These are phyloP conservation scores for Pilatotrama ljubarskyi DNA, from an alignment of 768 basidiomycete genomes.

Conservation along the genomic window DNA sequence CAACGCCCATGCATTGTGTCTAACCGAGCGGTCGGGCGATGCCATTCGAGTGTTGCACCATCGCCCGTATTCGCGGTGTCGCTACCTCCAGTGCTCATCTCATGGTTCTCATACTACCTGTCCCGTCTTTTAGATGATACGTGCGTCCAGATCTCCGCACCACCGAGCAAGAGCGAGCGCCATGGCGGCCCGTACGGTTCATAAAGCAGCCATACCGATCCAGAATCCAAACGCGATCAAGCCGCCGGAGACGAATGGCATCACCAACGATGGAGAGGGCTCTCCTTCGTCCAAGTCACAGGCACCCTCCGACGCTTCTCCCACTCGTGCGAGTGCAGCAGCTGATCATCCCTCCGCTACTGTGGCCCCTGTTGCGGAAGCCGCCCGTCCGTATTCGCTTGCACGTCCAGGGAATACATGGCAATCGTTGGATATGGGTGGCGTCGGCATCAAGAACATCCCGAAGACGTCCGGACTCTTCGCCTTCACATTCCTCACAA, in stretches of 20 bases:
- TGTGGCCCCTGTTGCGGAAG: constrained; percentile 69
- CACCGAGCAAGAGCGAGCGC: constrained; percentile 95
- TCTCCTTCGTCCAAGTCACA: constrained; percentile 22
- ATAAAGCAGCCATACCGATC: constrained; percentile 88
- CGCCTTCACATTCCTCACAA: constrained; percentile 89
- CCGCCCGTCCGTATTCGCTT: constrained; percentile 60
- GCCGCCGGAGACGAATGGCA: constrained; percentile 41
- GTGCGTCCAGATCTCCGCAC: constrained; percentile 85
- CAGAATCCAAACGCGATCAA: constrained; percentile 82
- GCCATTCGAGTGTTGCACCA: not conserved
- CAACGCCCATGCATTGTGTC: not conserved
- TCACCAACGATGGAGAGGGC: constrained; percentile 28
- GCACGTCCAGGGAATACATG: constrained; percentile 78
- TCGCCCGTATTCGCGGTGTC: constrained; percentile 1
- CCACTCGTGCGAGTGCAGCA: constrained; percentile 35
- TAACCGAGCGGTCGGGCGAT: not conserved
- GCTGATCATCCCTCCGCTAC: constrained; percentile 74
- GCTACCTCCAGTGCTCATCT: constrained; percentile 4
- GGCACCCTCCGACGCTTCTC: constrained; percentile 34
- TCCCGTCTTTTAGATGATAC: constrained; percentile 59
- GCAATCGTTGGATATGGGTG: constrained; percentile 95
- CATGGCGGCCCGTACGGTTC: constrained; percentile 83
- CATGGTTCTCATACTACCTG: constrained; percentile 6
- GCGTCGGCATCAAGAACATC: constrained; percentile 89
- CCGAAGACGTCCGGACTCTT: constrained; percentile 75